Conservation (phyloP, 2,329 filamentous ascomycete genomes). For the Paraconiothyrium sp. region DNA sequence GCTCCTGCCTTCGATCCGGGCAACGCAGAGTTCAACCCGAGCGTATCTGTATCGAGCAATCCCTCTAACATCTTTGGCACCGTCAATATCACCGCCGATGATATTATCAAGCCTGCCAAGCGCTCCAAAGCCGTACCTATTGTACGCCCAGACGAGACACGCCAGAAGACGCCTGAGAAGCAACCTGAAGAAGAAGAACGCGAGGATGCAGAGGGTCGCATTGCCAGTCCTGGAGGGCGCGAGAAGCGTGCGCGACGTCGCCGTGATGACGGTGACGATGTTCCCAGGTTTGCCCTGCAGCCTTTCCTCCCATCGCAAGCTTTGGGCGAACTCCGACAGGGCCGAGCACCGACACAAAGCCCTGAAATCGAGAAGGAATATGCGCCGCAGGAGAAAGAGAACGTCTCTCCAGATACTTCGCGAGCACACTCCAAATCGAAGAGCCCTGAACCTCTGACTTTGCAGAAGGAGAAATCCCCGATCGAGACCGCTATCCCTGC, state of each 20-base stretch:
- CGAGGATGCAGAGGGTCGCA: constrained; percentile 69
- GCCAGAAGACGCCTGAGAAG: constrained; percentile 56
- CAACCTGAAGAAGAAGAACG: constrained; percentile 46
- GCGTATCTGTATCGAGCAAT: constrained; percentile 34
- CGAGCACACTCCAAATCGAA: constrained; percentile 38
- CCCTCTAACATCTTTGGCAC: constrained; percentile 49
- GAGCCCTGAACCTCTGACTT: constrained; percentile 35
- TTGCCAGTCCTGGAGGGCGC: constrained; percentile 71
- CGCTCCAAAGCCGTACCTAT: constrained; percentile 88
- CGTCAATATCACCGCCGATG: constrained; percentile 65
- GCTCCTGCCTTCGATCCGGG: constrained; percentile 73
- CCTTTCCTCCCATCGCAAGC: constrained; percentile 51
- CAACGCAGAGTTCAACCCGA: constrained; percentile 31
- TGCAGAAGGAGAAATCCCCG: constrained; percentile 22
- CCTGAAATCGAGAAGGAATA: constrained; percentile 34
- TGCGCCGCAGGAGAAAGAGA: constrained; percentile 48
- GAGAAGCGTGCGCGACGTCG: constrained; percentile 77
- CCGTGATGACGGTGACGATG: constrained; percentile 73
- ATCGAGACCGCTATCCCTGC: constrained; percentile 23
- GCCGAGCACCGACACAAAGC: constrained; percentile 33
- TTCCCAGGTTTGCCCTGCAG: constrained; percentile 74
- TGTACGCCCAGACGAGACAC: constrained; percentile 65
- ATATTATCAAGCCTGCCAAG: constrained; percentile 72
- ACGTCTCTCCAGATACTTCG: constrained; percentile 41
- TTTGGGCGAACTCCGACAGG: constrained; percentile 37